Base-by-base conservation (phyloP, 345 rosid genomes). In the Heritiera fomes region DNA sequence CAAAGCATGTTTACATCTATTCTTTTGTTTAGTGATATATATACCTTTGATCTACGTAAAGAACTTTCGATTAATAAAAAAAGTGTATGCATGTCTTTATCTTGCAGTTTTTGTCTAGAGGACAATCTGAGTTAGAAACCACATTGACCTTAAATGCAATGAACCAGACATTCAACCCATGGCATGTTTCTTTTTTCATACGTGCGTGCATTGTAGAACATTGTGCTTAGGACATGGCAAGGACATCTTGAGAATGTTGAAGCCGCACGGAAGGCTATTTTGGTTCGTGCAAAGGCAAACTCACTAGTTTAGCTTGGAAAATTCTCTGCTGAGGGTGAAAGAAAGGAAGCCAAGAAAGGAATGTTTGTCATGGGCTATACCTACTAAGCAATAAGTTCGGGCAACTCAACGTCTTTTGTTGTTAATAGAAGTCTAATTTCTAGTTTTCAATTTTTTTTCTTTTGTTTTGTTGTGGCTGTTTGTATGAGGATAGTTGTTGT, bases 131-230 rank as follows among this genome's bases (percentile, higher is more conserved):
- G 84, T 89, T 87, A 50, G 92, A 93, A 87, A 98, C 98, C 46
- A 95, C 98, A n/a, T 88, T 91, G 79, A 95, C 93, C 89, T 86
- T 95, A 66, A 90, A 93, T 9, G 97, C 98, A 12, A 95, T 95
- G 98, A 95, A 95, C 92, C 98, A 93, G 78, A 87, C 86, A 83
- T 95, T 95, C 78, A 95, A 93, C 88, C 98, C 98, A 11, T 95
- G 98, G 98, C 98, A 91, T 41, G 98, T 95, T 58, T 95, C 98
- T 65, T 95, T 95, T 95, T 89, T 95, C 98, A 5, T 95, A 95
- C 76, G 98, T 98, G 40, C 97, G 98, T 56, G 98, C 98, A 11
- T 87, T 95, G 65, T 98, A 95, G 86, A 95, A 95, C 87, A 86
- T 91, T 0, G 99, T 93, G 86, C 94, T 93, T 8, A 95, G 90